Evolutionary conservation across 164 flowering plant species (phyloP).

Genomic region (Vitis rupestris): DNA sequence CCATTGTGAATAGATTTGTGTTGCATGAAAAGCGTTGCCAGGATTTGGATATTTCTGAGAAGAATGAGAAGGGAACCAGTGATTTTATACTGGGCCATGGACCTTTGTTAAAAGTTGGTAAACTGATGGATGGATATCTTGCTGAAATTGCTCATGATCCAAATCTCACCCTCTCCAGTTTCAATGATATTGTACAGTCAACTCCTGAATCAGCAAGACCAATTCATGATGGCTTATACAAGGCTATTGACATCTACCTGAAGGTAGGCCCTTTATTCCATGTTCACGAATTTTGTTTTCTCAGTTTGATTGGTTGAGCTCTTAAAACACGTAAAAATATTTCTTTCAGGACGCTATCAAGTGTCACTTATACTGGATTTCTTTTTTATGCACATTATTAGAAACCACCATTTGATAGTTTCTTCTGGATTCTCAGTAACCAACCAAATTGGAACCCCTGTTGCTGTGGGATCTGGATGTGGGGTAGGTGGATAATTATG

Average conservation of each 20-base stretch:
- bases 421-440: neutral
- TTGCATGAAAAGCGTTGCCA: conserved; percentile 23
- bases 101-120: conserved; percentile 53
- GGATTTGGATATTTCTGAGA: conserved; percentile 26
- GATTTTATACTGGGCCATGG: conserved; percentile 44
- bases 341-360: no score
- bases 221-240: conserved; percentile 73
- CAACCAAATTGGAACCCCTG: neutral
- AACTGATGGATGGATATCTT: conserved; percentile 71
- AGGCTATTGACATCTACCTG: conserved; percentile 71
- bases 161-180: conserved; percentile 48
- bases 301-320: neutral
- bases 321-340: neutral
- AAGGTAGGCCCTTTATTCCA: conserved; percentile 46
- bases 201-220: conserved; percentile 74
- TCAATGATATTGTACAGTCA: conserved; percentile 47
- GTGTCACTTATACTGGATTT: no score
- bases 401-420: neutral
- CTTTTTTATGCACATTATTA: neutral
- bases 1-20: conserved; percentile 47
- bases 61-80: conserved; percentile 25
- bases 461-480: neutral
- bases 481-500: no score
- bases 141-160: conserved; percentile 66
- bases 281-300: neutral